Base-by-base conservation (phyloP, 116 monocot species). In the Phalaenopsis hybrid region DNA sequence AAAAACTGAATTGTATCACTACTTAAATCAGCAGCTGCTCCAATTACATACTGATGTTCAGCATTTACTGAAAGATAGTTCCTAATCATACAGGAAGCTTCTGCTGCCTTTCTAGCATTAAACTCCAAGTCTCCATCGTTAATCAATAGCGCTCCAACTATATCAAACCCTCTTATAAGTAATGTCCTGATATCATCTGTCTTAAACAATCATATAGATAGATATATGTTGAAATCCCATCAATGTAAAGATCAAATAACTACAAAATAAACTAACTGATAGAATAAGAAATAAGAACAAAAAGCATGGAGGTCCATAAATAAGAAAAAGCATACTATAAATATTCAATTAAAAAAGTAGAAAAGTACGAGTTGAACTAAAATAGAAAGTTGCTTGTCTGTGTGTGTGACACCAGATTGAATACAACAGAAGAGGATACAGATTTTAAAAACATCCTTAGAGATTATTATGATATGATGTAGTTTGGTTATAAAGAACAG, bases 121-220 rank as follows among this genome's bases (percentile, higher is more conserved):
- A 84, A 85, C 79, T 93, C 89, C 23, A 18, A 59, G 25, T 75
- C 79, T 55, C 78, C 79, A 80, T 87, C 41, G 1, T 82, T 75
- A 78, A 93, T 83, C 82, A 77, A 86, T 59, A 97, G 74, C 55
- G 91, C 94, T 70, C 97, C 97, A 3, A 97, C 82, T 48, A 97
- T 84, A 83, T 90, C 86, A 77, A 97, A 90, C 75, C 97, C 97
- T 81, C 89, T 89, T 41, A 86, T 33, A 4, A 97, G 80, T 70
- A 94, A 78, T 76, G 84, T 80, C 82, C 83, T 87, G 48, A 97
- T 79, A 59, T 94, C 92, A 90, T 92, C 97, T 97, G 91, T 41
- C 80, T 23, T 55, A 79, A 84, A 81, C 18, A 70, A 70, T 6
- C 12, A n/a, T n/a, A 70, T 70, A 10, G 31, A 2, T 12, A 70